Evolutionary conservation across 495 filamentous ascomycete species (phyloP).

Genomic region (Lichina pygmaea): DNA sequence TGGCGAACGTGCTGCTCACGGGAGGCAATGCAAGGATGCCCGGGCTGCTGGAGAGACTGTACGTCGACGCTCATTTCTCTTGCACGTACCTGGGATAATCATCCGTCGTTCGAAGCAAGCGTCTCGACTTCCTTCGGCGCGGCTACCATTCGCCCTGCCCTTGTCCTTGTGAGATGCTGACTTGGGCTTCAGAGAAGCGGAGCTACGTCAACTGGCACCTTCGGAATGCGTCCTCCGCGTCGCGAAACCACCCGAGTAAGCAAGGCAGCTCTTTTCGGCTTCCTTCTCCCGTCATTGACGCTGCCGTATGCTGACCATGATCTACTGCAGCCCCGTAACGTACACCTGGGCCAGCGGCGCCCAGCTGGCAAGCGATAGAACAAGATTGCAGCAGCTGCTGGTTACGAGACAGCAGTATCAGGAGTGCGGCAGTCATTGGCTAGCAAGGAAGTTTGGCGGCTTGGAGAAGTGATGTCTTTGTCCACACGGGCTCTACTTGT

Average conservation of each 20-base stretch:
- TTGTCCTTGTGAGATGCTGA: neutral
- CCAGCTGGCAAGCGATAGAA: conserved; percentile 38
- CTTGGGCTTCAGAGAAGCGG: conserved; percentile 23
- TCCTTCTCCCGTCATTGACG: no score
- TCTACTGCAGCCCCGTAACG: conserved; percentile 30
- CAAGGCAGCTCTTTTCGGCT: no score
- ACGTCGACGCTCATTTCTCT: conserved; percentile 6
- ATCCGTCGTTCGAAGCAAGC: neutral
- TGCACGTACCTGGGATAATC: neutral
- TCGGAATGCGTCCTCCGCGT: conserved; percentile 54
- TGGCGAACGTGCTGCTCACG: conserved; percentile 71
- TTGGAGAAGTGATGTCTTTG: no score
- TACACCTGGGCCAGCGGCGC: conserved; percentile 71
- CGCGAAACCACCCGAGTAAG: conserved; percentile 29
- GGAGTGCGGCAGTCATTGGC: conserved; percentile 60
- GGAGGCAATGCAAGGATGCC: conserved; percentile 61
- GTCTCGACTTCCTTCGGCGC: neutral
- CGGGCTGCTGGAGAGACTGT: conserved; percentile 62
- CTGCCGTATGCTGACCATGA: neutral
- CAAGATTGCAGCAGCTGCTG: conserved; percentile 28
- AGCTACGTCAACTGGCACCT: conserved; percentile 48
- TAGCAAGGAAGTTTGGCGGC: conserved; percentile 35
- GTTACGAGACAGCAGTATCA: conserved; percentile 77
- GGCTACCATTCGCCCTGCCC: neutral
- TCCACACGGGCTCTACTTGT: no score